phyloP scores from a whole-genome alignment of 1,139 yeast genomes.

The Suhomyces atakaporum region DNA sequence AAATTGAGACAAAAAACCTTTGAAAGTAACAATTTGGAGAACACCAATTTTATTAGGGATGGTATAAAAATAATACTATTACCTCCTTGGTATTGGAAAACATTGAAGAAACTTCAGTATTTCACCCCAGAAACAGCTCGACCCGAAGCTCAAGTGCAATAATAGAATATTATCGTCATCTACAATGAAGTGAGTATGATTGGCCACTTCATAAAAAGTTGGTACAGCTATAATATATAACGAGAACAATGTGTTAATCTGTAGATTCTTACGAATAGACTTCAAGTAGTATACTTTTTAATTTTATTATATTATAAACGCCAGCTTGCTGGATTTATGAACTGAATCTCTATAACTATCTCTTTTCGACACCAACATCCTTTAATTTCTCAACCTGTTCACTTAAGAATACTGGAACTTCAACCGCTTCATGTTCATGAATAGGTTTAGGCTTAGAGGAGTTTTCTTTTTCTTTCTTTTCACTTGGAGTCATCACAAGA shows the following conservation, averaged over 20 bases:
- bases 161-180: too few species aligned
- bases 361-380: slow-evolving; percentile 31
- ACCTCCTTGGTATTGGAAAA: slow-evolving; percentile 46
- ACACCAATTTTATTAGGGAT: slow-evolving; percentile 17
- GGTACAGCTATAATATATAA: too few species aligned
- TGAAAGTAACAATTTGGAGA: slow-evolving; percentile 15
- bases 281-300: too few species aligned
- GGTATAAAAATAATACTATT: slow-evolving; percentile 19
- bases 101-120: neutral
- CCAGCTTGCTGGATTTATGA: slow-evolving; percentile 3
- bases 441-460: slow-evolving; percentile 11
- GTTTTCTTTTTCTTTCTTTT: slow-evolving; percentile 24
- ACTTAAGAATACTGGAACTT: slow-evolving; percentile 44
- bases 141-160: too few species aligned
- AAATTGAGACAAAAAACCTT: slow-evolving; percentile 17
- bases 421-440: slow-evolving; percentile 42
- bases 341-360: slow-evolving; percentile 9
- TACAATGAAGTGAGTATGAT: too few species aligned
- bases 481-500: slow-evolving; percentile 51
- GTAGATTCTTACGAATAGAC: too few species aligned
- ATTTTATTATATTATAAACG: neutral
- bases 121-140: too few species aligned
- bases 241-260: too few species aligned
- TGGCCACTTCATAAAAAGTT: too few species aligned
- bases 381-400: slow-evolving; percentile 43